Conservation (phyloP, 305 asterid species). For the Fraxinus baroniana region DNA sequence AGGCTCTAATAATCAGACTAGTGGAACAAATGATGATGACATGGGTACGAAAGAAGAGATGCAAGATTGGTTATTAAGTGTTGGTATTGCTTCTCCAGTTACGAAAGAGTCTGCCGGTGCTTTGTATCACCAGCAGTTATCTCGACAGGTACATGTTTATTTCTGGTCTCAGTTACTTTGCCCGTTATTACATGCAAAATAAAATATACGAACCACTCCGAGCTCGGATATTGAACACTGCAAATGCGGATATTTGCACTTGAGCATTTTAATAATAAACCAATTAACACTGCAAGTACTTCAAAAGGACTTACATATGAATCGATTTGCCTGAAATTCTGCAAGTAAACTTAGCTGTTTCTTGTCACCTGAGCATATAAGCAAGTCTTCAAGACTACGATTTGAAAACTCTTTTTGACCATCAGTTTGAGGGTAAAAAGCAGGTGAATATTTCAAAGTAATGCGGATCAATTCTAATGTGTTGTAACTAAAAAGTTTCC, state of each 20-base stretch:
- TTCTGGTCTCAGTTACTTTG: neutral
- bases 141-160: conserved; percentile 70
- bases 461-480: neutral
- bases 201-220: neutral
- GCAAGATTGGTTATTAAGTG: conserved; percentile 94
- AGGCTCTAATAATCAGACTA: conserved; percentile 60
- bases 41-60: conserved; percentile 91
- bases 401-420: neutral
- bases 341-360: neutral
- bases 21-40: conserved; percentile 71
- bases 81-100: conserved; percentile 94
- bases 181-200: neutral
- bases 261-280: neutral
- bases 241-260: neutral
- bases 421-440: neutral
- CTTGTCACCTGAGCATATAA: neutral
- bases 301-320: neutral
- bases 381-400: neutral
- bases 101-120: conserved; percentile 98
- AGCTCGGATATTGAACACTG: neutral
- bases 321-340: neutral
- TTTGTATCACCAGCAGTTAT: conserved; percentile 89
- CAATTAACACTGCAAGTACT: neutral
- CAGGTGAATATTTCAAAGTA: neutral
- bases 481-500: neutral